Base-by-base conservation (phyloP, 1,284 basidiomycete genomes). In the Pisolithus thermaeus region DNA sequence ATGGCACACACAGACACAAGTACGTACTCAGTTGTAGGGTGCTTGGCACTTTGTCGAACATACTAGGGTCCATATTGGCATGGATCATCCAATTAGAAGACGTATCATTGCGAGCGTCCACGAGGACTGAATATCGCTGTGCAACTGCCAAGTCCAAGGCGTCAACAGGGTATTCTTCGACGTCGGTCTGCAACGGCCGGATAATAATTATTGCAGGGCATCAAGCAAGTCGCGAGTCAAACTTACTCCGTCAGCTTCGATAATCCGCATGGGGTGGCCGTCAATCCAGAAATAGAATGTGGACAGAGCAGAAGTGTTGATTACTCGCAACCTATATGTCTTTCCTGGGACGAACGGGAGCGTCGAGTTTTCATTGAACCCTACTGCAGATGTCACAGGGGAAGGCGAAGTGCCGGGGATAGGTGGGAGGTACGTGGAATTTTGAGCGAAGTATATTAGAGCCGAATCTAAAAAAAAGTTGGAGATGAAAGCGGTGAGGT, bases 91-190 rank as follows among this genome's bases (percentile, higher is more conserved):
- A 98, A 74, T 97, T 97, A 18, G 78, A 70, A 14, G 73, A 73
- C 0, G 90, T 87, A 60, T 93, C 90, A 68, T 94, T 92, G 51
- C 88, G 82, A 9, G 96, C 93, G 20, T 85, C 87, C 46, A 97
- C 90, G 45, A 97, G 82, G 47, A 98, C 74, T 0, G 92, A 94
- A 71, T 95, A 97, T n/a, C 95, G 83, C 68, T 98, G 95, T 0
- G 94, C 94, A 44, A 89, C 91, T 5, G 90, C 78, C 52, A 97
- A 56, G 40, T 81, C 78, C 48, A 97, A 61, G 32, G 85, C 66
- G 61, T 91, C 85, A 52, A 84, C 81, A 0, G 82, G 75, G 50
- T 74, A 86, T 55, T 85, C 84, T 61, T 88, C 76, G 2, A 84
- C 75, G 67, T 97, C 94, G 4, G 85, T 87, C 82, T 87, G 25